Base-by-base conservation (phyloP, 2,329 filamentous ascomycete species). In the Coniella lustricola region DNA sequence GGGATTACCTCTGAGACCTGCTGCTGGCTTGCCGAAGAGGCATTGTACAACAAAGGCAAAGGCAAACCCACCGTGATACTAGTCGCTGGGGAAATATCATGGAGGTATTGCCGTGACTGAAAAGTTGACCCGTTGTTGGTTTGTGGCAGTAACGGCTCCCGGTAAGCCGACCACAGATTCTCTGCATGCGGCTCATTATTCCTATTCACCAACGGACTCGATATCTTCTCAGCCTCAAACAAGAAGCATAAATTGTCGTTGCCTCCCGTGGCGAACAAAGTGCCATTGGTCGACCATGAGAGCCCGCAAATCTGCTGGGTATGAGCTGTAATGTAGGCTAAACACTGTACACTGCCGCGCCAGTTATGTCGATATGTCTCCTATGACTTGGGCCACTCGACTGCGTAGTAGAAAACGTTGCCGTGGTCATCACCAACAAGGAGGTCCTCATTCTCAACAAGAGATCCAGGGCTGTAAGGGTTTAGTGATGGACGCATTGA, bases 171-270 rank as follows among this genome's bases (percentile, higher is more conserved):
- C 10, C 46, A 47, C 8, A 42, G 16, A 20, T 31, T 40, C 4
- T 55, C 48, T 1, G 44, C 42, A 9, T 41, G 31, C n/a, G 36
- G 38, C 12, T 44, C 47, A n/a, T 29, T 35, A 12, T 35, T 43
- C 9, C 7, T 20, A 7, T 33, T 46, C 13, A 44, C 40, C n/a
- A 37, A 12, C 29, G 50, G 36, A 12, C 33, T 29, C 43, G 56
- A 60, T 16, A 91, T 69, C 35, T 79, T 75, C 41, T 76, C 73
- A 3, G 79, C 76, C 46, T 90, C 80, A 63, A 94, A 95, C 2
- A 97, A 73, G 57, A 83, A 86, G 60, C 91, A 94, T 3, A 82
- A 67, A 60, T 97, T 96, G 69, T 98, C 93, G 61, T 98, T 97
- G 20, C 87, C 89, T 7, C 93, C 90, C 4, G 87, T 90, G 13